Conservation (phyloP, 192 early-diverging fungal species). For the Umbelopsis vinacea region DNA sequence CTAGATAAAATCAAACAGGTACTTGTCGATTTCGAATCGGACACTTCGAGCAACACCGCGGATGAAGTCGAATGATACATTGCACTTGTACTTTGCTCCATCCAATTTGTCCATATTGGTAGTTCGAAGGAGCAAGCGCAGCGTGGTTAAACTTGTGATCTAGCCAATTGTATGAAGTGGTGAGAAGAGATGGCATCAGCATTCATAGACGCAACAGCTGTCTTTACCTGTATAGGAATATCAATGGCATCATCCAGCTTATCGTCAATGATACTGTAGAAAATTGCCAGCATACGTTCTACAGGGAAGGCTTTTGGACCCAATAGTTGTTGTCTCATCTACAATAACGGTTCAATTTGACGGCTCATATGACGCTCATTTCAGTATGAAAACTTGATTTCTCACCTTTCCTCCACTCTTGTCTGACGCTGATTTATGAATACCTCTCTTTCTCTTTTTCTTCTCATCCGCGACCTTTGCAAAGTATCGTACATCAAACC, state of each 20-base stretch:
- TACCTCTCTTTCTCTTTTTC: conserved; percentile 38
- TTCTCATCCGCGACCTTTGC: conserved; percentile 54
- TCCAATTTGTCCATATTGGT: conserved; percentile 79
- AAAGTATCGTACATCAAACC: conserved; percentile 89
- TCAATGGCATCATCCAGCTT: conserved; percentile 75
- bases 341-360: not conserved
- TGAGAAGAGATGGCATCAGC: not conserved
- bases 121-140: conserved; percentile 76
- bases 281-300: conserved; percentile 97
- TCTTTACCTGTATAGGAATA: conserved; percentile 63
- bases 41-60: conserved; percentile 73
- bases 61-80: conserved; percentile 83
- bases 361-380: not conserved
- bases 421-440: conserved; percentile 49
- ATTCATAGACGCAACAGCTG: not conserved
- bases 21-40: conserved; percentile 86
- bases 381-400: too few relatives aligned
- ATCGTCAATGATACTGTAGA: conserved; percentile 85
- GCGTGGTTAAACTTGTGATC: conserved; percentile 82
- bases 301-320: conserved; percentile 93
- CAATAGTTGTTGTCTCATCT: conserved; percentile 81
- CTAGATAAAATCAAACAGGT: conserved; percentile 66
- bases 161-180: conserved; percentile 42
- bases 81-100: conserved; percentile 86
- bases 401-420: conserved; percentile 51